A percentile compares a stretch with the other conserved stretches of the same genome.
phyloP scores from a whole-genome alignment of 768 basidiomycete species.

The Suillus paluster region DNA sequence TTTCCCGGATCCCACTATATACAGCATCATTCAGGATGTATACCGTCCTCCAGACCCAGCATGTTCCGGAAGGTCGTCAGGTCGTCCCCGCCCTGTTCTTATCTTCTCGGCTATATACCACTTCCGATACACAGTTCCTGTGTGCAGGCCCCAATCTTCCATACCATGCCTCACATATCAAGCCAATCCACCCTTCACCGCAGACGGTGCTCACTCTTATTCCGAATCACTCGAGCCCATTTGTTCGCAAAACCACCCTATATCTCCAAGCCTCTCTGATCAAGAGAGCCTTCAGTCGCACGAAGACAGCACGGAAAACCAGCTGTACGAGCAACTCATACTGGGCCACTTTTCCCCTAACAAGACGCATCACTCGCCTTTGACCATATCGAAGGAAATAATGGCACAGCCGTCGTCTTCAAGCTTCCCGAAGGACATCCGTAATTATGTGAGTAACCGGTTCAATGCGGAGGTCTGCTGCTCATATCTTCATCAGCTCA shows the following conservation, averaged over 20 bases:
- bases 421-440: conserved; percentile 34
- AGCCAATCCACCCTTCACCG: background rate
- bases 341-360: conserved; percentile 22
- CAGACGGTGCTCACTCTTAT: conserved; percentile 8
- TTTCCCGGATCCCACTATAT: conserved; percentile 62
- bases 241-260: background rate
- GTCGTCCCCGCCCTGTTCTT: conserved; percentile 30
- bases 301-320: conserved; percentile 19
- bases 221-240: conserved; percentile 6
- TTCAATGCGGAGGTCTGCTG: background rate
- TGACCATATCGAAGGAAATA: conserved; percentile 11
- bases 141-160: conserved; percentile 17
- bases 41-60: conserved; percentile 31
- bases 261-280: conserved; percentile 2
- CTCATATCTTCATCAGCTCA: conserved; percentile 24
- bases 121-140: conserved; percentile 47
- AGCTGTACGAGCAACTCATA: conserved; percentile 34
- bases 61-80: conserved; percentile 23
- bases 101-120: conserved; percentile 64
- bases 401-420: conserved; percentile 20
- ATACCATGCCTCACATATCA: conserved; percentile 12
- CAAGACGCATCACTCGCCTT: conserved; percentile 17
- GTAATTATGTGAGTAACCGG: conserved; percentile 37
- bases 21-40: conserved; percentile 70
- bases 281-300: background rate